These are phyloP conservation scores for Schwanniomyces etchellsii DNA, from an alignment of 1,139 yeast species.

Conservation along the genomic window DNA sequence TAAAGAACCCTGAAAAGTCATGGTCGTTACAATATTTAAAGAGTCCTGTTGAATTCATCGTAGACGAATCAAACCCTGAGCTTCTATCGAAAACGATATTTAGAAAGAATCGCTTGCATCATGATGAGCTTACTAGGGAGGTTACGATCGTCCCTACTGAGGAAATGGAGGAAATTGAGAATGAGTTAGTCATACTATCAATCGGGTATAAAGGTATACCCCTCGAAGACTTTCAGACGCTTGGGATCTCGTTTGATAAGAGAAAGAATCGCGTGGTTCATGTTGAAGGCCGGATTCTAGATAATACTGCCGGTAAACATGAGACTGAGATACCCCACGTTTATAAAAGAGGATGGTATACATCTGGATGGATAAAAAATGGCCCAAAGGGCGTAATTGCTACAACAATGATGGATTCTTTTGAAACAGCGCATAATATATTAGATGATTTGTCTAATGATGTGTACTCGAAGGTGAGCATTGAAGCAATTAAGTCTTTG, in stretches of 20 bases:
- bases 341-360: slow-evolving; percentile 54
- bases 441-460: slow-evolving; percentile 44
- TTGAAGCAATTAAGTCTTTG: slow-evolving; percentile 1
- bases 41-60: slow-evolving; percentile 56
- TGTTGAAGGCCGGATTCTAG: slow-evolving; percentile 53
- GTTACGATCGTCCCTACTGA: slow-evolving; percentile 40
- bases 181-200: slow-evolving; percentile 74
- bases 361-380: slow-evolving; percentile 88
- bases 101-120: slow-evolving; percentile 37
- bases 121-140: slow-evolving; percentile 23
- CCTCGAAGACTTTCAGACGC: slow-evolving; percentile 49
- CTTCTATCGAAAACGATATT: slow-evolving; percentile 47
- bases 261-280: slow-evolving; percentile 53
- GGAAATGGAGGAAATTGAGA: slow-evolving; percentile 28
- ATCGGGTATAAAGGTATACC: slow-evolving; percentile 79
- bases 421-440: slow-evolving; percentile 65
- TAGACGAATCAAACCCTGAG: slow-evolving; percentile 19
- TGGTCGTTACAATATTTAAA: slow-evolving; percentile 72
- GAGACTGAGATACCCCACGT: slow-evolving; percentile 15
- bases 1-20: slow-evolving; percentile 21
- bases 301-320: slow-evolving; percentile 17
- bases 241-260: slow-evolving; percentile 50
- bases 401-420: slow-evolving; percentile 81
- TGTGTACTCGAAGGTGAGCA: slow-evolving; percentile 26
- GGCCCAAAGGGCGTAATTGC: slow-evolving; percentile 94